Base-by-base conservation (phyloP, 148 eudicot genomes). In the Vaccinium macrocarpon region DNA sequence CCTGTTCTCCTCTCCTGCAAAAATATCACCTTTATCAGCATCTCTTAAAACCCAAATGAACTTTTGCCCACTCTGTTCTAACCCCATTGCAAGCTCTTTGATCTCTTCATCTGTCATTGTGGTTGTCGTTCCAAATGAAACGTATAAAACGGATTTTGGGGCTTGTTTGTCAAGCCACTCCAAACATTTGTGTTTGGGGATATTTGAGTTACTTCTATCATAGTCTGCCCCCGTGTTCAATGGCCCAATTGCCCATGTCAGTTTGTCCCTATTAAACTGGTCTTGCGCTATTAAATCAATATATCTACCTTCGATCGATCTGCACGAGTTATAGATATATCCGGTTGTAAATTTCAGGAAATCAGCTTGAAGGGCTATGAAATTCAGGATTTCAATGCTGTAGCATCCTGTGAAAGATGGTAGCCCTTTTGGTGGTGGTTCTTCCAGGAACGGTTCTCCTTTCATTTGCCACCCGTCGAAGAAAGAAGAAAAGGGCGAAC, bases 291-390 rank as follows among this genome's bases (percentile, higher is more conserved):
- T 83, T 3, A 89, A 80, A 52, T 89, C 85, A 38, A 89, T 21
- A 79, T 68, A 89, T 48, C 52, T 42, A 9, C 79, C 85, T 82
- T 91, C 90, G 0, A 91, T 83, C 27, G 62, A 62, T 51, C 80
- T 84, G 77, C 84, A 55, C 0, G 91, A 82, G 85, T 88, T 91
- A 57, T 85, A 84, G 4, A 91, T 80, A 35, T 79, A 83, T 29
- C 90, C 91, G 0, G 89, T 84, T 15, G 73, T 55, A 29, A 84
- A 80, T 13, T 84, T 76, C 2, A 51, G 4, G 29, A 35, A 66
- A 21, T 82, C 52, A 2, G 7, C 0, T 66, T 88, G 87, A 56
- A 76, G 42, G 3, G 1, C 84, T 23, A 88, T 6, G 29, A 84
- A 86, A 10, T 61, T 29, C n/a, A 3, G 23, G 82, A 32, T 16